These are phyloP conservation scores for Myriosclerotinia scirpicola DNA, from an alignment of 2,329 filamentous ascomycete species.

Conservation along the genomic window DNA sequence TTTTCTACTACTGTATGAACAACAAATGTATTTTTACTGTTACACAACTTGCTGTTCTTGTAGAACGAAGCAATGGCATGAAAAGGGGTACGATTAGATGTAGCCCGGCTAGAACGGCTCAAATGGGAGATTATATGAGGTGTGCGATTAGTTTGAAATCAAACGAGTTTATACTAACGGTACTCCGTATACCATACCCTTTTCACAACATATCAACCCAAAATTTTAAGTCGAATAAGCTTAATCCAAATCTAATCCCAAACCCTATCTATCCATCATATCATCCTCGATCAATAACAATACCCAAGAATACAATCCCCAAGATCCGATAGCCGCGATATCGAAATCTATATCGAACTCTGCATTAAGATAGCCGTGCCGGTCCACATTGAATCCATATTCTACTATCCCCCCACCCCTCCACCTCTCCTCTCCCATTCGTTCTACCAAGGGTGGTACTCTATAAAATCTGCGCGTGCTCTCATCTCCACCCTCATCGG, in stretches of 20 bases:
- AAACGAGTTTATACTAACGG: too few relatives aligned
- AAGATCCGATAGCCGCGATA: slow-evolving; percentile 16
- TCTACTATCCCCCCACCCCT: neutral
- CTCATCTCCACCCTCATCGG: neutral
- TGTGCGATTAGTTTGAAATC: too few relatives aligned
- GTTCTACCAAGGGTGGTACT: neutral
- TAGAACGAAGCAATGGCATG: neutral
- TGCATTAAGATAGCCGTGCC: slow-evolving; percentile 1
- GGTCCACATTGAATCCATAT: neutral
- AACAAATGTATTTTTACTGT: neutral
- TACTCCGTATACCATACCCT: too few relatives aligned
- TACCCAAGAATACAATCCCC: neutral
- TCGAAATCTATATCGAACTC: slow-evolving; percentile 3
- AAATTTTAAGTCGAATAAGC: too few relatives aligned
- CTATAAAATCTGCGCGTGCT: neutral
- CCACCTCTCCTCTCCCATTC: neutral
- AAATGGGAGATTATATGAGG: neutral
- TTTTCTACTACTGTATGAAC: neutral
- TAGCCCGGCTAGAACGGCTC: neutral
- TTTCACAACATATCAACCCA: too few relatives aligned
- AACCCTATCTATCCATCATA: neutral
- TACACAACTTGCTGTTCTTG: neutral
- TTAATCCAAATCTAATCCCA: neutral
- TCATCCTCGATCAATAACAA: neutral
- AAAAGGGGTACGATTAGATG: neutral